Evolutionary conservation across 1,139 yeast genomes (phyloP).

Genomic region (Yamadazyma triangularis): DNA sequence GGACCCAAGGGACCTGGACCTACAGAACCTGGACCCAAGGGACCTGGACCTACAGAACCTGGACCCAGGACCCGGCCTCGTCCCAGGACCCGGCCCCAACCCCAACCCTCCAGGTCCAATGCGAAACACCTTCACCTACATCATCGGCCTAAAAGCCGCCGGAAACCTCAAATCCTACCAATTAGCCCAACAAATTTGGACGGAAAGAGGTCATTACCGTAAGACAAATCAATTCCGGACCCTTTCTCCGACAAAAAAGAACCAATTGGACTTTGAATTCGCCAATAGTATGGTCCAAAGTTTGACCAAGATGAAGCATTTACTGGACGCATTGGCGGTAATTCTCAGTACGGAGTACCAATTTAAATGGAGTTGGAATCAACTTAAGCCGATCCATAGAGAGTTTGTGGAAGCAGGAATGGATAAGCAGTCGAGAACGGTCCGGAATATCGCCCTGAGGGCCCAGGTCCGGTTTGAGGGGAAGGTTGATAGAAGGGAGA

Average conservation of each 20-base stretch:
- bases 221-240: slow-evolving; percentile 45
- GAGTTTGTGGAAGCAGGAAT: slow-evolving; percentile 42
- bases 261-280: slow-evolving; percentile 58
- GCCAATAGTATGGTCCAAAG: slow-evolving; percentile 61
- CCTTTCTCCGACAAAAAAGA: slow-evolving; percentile 35
- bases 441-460: slow-evolving; percentile 32
- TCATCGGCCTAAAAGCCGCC: slow-evolving; percentile 64
- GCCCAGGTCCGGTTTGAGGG: slow-evolving; percentile 37
- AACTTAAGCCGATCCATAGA: slow-evolving; percentile 43
- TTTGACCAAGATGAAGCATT: slow-evolving; percentile 46
- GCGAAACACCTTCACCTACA: slow-evolving; percentile 52
- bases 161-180: slow-evolving; percentile 46
- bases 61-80: too few relatives aligned
- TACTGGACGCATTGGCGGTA: slow-evolving; percentile 68
- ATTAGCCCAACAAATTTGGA: slow-evolving; percentile 67
- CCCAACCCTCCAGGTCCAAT: too few relatives aligned
- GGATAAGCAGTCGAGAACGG: slow-evolving; percentile 28
- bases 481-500: too few relatives aligned
- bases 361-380: slow-evolving; percentile 68
- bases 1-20: too few relatives aligned
- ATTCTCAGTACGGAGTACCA: slow-evolving; percentile 62
- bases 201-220: slow-evolving; percentile 71
- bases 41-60: too few relatives aligned
- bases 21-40: too few relatives aligned
- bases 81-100: too few relatives aligned